A percentile compares a stretch with the other conserved stretches of the same genome.
phyloP scores from a whole-genome alignment of 768 basidiomycete species.

The Lactifluus volemus region DNA sequence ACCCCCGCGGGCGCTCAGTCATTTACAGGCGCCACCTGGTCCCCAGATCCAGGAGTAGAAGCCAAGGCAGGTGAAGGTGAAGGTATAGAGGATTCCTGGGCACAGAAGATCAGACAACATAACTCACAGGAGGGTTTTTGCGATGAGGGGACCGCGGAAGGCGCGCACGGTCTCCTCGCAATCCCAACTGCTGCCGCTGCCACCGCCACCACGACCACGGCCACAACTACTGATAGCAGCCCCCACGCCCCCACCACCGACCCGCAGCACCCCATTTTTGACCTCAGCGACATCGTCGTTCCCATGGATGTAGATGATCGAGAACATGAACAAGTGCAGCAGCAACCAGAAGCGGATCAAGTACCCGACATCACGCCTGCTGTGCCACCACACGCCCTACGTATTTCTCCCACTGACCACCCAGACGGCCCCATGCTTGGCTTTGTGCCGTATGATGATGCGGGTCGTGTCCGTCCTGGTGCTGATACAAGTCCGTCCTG shows the following conservation, averaged over 20 bases:
- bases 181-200: neutral
- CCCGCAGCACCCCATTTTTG: neutral
- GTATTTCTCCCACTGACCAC: neutral
- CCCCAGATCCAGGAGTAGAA: neutral
- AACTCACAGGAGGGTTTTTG: constrained; percentile 4
- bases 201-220: neutral
- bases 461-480: neutral
- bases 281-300: neutral
- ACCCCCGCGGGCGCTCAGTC: neutral
- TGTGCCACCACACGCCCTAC: neutral
- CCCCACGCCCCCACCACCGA: neutral
- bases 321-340: neutral
- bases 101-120: neutral
- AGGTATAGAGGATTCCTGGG: neutral
- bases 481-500: neutral
- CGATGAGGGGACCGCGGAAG: constrained; percentile 3
- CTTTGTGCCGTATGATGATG: neutral
- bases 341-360: neutral
- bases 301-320: neutral
- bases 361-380: neutral
- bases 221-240: neutral
- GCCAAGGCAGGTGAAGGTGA: neutral
- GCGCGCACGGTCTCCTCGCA: constrained; percentile 14
- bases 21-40: neutral
- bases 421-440: constrained; percentile 9